Conservation (phyloP, 202 grass and related monocot species). For the Zizania palustris region DNA sequence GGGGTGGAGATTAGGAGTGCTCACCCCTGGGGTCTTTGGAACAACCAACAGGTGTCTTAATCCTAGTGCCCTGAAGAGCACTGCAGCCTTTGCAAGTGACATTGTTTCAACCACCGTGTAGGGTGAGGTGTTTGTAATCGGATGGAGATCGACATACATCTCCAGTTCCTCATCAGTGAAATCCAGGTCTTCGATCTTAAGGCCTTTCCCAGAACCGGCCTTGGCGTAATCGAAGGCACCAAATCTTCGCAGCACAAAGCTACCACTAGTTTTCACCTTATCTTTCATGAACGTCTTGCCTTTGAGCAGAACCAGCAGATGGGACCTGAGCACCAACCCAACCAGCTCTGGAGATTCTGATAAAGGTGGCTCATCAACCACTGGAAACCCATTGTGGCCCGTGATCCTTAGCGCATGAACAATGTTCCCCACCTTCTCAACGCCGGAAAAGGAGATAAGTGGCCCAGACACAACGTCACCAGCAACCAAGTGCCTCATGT, state of each 20-base stretch:
- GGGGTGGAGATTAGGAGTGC: conserved; percentile 21
- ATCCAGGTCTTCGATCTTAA: conserved; percentile 78
- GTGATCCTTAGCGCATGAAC: conserved; percentile 73
- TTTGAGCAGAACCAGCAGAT: conserved; percentile 72
- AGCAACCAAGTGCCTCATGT: conserved; percentile 76
- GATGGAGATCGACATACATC: conserved; percentile 90
- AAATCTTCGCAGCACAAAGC: conserved; percentile 60
- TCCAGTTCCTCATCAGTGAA: conserved; percentile 87
- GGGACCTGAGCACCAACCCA: conserved; percentile 78
- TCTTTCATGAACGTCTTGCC: conserved; percentile 80
- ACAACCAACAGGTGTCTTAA: conserved; percentile 81
- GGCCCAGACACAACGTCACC: conserved; percentile 79
- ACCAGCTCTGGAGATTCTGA: conserved; percentile 78
- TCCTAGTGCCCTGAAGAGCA: conserved; percentile 79
- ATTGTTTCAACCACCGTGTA: conserved; percentile 94
- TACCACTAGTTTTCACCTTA: conserved; percentile 51
- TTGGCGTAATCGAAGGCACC: conserved; percentile 81
- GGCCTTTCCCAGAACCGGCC: conserved; percentile 82
- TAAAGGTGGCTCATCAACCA: conserved; percentile 84
- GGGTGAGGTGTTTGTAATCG: conserved; percentile 83
- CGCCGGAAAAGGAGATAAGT: conserved; percentile 73
- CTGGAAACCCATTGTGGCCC: conserved; percentile 90
- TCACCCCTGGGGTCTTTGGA: conserved; percentile 86
- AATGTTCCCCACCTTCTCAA: conserved; percentile 77
- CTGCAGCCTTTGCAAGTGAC: conserved; percentile 84